These are phyloP conservation scores for Babesia bigemina DNA, from an alignment of 169 alveolate genomes.

Conservation along the genomic window DNA sequence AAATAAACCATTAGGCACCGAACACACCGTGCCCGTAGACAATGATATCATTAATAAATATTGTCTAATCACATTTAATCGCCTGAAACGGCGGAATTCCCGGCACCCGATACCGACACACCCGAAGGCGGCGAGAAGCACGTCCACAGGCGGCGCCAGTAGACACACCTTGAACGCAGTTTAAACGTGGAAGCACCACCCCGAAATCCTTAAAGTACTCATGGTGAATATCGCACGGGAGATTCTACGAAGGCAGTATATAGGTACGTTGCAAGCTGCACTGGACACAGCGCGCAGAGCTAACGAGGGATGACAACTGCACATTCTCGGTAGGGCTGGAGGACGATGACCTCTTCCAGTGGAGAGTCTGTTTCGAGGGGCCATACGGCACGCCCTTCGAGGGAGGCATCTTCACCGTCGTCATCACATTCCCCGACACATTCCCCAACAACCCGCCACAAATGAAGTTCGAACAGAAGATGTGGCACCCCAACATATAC, in stretches of 20 bases:
- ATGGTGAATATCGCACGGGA: slow-evolving; percentile 60
- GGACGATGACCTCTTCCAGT: slow-evolving; percentile 91
- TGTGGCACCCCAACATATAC: slow-evolving; percentile 97
- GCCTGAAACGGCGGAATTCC: neutral
- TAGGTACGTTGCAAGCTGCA: slow-evolving; percentile 1
- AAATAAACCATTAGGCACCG: too few species aligned
- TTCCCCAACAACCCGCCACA: slow-evolving; percentile 98
- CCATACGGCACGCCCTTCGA: slow-evolving; percentile 96
- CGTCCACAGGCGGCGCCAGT: neutral
- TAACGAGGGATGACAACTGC: slow-evolving; percentile 84
- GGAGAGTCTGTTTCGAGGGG: slow-evolving; percentile 96
- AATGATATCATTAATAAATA: too few species aligned
- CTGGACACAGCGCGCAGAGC: slow-evolving; percentile 62
- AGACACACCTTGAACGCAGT: neutral
- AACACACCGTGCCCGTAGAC: too few species aligned
- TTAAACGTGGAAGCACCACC: neutral
- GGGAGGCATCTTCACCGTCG: slow-evolving; percentile 95
- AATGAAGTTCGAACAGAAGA: slow-evolving; percentile 94
- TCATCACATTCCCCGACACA: slow-evolving; percentile 93
- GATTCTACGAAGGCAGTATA: slow-evolving; percentile 43
- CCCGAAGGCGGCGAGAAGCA: neutral
- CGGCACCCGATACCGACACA: neutral
- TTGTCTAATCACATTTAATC: too few species aligned
- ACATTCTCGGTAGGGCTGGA: slow-evolving; percentile 95
- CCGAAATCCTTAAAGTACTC: neutral